phyloP scores from a whole-genome alignment of 1,139 yeast species.

The Diutina siamensis region DNA sequence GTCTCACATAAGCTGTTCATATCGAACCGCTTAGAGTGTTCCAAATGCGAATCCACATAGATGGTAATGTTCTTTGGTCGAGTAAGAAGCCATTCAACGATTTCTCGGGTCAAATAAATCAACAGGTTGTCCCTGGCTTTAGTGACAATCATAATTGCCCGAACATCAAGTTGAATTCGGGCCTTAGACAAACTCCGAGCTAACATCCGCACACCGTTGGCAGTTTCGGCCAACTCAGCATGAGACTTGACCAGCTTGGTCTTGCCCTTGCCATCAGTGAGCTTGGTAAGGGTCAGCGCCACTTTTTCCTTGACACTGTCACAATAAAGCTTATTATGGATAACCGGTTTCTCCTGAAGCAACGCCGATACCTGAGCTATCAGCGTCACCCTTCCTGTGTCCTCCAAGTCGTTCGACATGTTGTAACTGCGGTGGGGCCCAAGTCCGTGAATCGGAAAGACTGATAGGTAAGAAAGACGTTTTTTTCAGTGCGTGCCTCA shows the following conservation, averaged over 20 bases:
- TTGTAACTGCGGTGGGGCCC: too few relatives aligned
- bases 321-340: constrained; percentile 25
- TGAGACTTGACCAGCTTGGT: constrained; percentile 46
- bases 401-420: neutral
- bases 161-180: constrained; percentile 58
- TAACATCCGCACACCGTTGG: constrained; percentile 73
- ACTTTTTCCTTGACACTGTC: constrained; percentile 21
- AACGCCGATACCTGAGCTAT: neutral
- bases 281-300: constrained; percentile 25
- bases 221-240: constrained; percentile 71
- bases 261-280: constrained; percentile 10
- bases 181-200: constrained; percentile 69
- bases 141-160: constrained; percentile 68
- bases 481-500: too few relatives aligned
- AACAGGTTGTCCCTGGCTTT: constrained; percentile 77
- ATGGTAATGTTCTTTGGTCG: constrained; percentile 39
- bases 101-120: constrained; percentile 61
- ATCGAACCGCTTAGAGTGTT: constrained; percentile 51
- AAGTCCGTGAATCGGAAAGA: too few relatives aligned
- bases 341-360: constrained; percentile 19
- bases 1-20: constrained; percentile 27
- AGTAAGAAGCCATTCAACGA: constrained; percentile 63
- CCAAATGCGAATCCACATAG: constrained; percentile 60
- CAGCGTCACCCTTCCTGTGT: neutral
- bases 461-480: too few relatives aligned